Evolutionary conservation across 2,329 filamentous ascomycete genomes (phyloP).

Genomic region (Colletotrichum graminicola): DNA sequence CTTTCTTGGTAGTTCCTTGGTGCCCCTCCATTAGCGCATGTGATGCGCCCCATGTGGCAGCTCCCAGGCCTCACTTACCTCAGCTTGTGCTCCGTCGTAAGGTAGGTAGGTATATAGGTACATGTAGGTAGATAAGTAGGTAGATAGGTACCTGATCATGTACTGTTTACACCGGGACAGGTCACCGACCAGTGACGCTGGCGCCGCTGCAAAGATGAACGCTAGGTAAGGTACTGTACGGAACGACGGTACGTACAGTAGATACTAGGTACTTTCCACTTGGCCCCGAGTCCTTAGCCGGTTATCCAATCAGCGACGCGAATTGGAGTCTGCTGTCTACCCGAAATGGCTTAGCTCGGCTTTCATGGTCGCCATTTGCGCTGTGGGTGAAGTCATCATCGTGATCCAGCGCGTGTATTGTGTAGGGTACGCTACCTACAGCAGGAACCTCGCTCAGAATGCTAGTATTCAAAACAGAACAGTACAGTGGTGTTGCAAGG

Average conservation of each 20-base stretch:
- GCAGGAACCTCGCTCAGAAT: constrained; percentile 13
- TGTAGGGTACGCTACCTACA: neutral
- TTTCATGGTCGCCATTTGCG: constrained; percentile 26
- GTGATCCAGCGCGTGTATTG: constrained; percentile 34
- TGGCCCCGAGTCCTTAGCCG: neutral
- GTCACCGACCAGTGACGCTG: neutral
- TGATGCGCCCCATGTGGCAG: constrained; percentile 42
- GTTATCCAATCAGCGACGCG: constrained; percentile 30
- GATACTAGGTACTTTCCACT: neutral
- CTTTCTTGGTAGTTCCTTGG: constrained; percentile 36
- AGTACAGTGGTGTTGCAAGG: constrained; percentile 26
- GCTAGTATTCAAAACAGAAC: neutral
- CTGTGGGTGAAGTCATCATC: constrained; percentile 44
- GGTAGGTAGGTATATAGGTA: too few species aligned
- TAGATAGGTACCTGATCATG: neutral
- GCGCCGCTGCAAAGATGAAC: neutral
- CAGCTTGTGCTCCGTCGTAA: constrained; percentile 13
- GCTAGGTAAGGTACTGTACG: neutral
- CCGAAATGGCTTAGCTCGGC: constrained; percentile 30
- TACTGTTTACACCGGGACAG: constrained; percentile 1
- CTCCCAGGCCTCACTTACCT: constrained; percentile 40
- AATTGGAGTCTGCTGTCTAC: constrained; percentile 14
- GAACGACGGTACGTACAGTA: neutral
- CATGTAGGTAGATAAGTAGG: too few species aligned
- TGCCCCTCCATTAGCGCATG: constrained; percentile 42